Evolutionary conservation across 2,329 filamentous ascomycete species (phyloP), one percentile per base, ranked within the genome.

Genomic region (Rugonectria rugulosa): DNA sequence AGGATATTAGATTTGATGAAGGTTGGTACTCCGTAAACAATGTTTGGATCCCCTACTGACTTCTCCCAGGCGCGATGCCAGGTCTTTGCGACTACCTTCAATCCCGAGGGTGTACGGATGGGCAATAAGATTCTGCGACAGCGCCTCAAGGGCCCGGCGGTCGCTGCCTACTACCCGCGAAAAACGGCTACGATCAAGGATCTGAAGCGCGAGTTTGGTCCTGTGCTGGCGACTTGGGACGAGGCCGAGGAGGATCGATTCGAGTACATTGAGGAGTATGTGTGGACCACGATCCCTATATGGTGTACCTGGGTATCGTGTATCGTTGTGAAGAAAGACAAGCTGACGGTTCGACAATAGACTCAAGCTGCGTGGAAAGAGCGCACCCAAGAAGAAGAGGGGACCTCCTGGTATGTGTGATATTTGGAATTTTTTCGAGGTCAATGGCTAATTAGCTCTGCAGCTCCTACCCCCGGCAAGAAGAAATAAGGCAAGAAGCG

Each of bases 101-200:
- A 99, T 77, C 95, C 95, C 21, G 83, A 91, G 51, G 81, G 87
- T 65, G 75, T 89, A 59, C 91, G 95, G 59, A 86, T 91, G 65
- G 95, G 95, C 70, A 97, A 95, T 79, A 96, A 95, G 76, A 82
- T 99, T 72, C 82, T 99, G 57, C 91, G 93, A 70, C 90, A 97
- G 74, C 87, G 93, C 70, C 81, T 98, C 60, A 87, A 85, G 70
- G 95, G 95, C n/a, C 91, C 92, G 24, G 79, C 89, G 0, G 77
- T 97, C 62, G 89, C 88, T 32, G 83, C 91, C 54, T 99, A 97
- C 81, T 99, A 99, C 73, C 95, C 95, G 2, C 86, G 88, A 62
- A 89, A 80, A 62, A 79, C 88, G 14, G 86, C 85, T 20, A 88
- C 88, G 0, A 84, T 96, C 59, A 83, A 85, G 64, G 91, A 96